Base-by-base conservation (phyloP, 106 monocot genomes). In the Acorus calamus region DNA sequence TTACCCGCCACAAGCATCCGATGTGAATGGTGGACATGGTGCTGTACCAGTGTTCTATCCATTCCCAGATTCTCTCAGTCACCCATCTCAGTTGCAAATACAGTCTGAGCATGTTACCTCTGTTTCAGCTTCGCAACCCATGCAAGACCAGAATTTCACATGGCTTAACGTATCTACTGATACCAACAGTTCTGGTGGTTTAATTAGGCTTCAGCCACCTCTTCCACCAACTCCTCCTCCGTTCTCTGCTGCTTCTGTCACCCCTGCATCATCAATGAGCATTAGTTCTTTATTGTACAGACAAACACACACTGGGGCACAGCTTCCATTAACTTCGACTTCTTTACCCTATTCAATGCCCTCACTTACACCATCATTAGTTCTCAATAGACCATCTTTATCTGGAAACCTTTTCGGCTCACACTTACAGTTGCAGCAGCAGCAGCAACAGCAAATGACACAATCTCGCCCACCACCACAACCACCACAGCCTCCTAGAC, bases 171-270 rank as follows among this genome's bases (percentile, higher is more conserved):
- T 63, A 49, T 67, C 87, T 57, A 52, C 77, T 46, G 87, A 88
- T 42, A 60, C 53, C 49, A 77, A 64, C 65, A 63, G 59, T 60
- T 75, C 86, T 41, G 62, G 60, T 61, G 62, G 65, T 52, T 73
- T 77, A 56, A 8, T 60, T 50, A 75, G 83, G 42, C 68, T 79
- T 14, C 59, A 69, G 67, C 92, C 92, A 42, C 98, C 92, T 4
- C 88, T 85, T 47, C 88, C 92, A 10, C 74, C 89, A 50, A 65
- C 60, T 10, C 89, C 85, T 52, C 85, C 87, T 48, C 86, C 93
- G 52, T 85, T 77, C 46, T 73, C 88, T 13, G 44, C 68, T 49
- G 46, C 71, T 62, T 59, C 75, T 49, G 56, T 84, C 14, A 57
- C 78, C 47, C 87, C 84, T 57, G 66, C 78, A 59, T 54, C 70